Base-by-base conservation (phyloP, 768 basidiomycete species). In the Holtermanniella nyarrowii region DNA sequence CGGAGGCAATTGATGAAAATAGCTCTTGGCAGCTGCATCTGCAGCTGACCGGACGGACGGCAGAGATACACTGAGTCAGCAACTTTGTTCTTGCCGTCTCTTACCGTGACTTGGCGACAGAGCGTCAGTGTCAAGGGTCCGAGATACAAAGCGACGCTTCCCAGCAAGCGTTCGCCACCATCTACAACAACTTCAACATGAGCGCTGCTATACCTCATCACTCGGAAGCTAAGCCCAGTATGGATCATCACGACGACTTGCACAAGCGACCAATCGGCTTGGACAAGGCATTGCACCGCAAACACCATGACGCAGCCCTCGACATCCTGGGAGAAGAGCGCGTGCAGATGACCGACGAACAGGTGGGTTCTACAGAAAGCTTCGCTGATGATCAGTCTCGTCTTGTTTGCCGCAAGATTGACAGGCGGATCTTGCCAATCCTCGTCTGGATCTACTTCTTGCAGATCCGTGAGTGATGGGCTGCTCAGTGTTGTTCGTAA, bases 361-460 rank as follows among this genome's bases (percentile, higher is more conserved):
- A 37, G 31, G 31, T 37, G 16, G 10, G 31, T 37, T 7, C 31
- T 37, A 37, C 31, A 7, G 16, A 37, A 7, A 16, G 31, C 31
- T 7, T 37, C 31, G 31, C 31, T 37, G 31, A 37, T 37, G 10
- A 7, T 7, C 31, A 37, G 31, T 37, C 31, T 37, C 31, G 16
- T 7, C 31, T 37, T 7, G 31, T 59, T 49, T 41, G 61, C 27
- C 42, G 58, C 26, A 65, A 60, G 50, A 70, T 65, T 39, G 71
- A 72, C 56, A 61, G 56, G 51, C 44, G 52, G 11, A 62, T 66
- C 40, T 54, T 72, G 14, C 49, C 62, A 22, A 56, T 65, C 46
- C 58, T 68, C 53, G 55, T 63, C 31, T 65, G 62, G 65, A 56
- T 68, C 12, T 66, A 68, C 56, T 68, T 66, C 47, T 49, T 66